Evolutionary conservation across 768 basidiomycete species (phyloP), one percentile per base, ranked within the genome.

Genomic region (Mycena polygramma): DNA sequence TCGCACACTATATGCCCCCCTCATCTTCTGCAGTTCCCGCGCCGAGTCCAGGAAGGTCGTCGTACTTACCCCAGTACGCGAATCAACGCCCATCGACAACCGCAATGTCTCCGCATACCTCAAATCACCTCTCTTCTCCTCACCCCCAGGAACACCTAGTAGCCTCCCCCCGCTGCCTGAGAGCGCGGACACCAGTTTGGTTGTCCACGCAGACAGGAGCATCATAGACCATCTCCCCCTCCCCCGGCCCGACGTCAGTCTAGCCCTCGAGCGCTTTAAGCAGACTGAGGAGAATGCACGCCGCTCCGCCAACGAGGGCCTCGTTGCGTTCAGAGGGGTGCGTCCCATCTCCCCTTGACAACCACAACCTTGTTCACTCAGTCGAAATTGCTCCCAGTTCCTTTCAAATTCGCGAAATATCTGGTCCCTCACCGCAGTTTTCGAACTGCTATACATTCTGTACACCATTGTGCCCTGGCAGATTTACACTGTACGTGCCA

Each of bases 371-470:
- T 15, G 7, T 17, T 19, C 17, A 14, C 45, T 46, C 19, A 7
- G 2, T 46, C 45, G 14, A 7, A 17, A 52, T 13, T 41, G 10
- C 41, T 46, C 17, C 45, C 63, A 88, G 91, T 87, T 88, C 62
- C 81, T 92, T 13, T 93, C 92, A n/a, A 88, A 88, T 71, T 89
- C 91, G 1, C 83, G 82, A 45, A 89, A 90, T 67, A 89, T 93
- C 52, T 89, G 87, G 83, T 82, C 83, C 22, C 69, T 90, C 51
- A 89, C 89, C 0, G 84, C 86, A 9, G 60, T 89, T 11, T 72
- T 84, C 20, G 92, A 93, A 75, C 75, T 91, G 8, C 22, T 88
- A 1, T 88, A 86, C 70, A 81, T 93, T 46, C 74, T 92, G 19
- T 82, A 80, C 55, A 79, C 77, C 15, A 81, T 90, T 26, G 82